phyloP scores from a whole-genome alignment of 1,284 basidiomycete genomes.

The Cystobasidium pallidum region DNA sequence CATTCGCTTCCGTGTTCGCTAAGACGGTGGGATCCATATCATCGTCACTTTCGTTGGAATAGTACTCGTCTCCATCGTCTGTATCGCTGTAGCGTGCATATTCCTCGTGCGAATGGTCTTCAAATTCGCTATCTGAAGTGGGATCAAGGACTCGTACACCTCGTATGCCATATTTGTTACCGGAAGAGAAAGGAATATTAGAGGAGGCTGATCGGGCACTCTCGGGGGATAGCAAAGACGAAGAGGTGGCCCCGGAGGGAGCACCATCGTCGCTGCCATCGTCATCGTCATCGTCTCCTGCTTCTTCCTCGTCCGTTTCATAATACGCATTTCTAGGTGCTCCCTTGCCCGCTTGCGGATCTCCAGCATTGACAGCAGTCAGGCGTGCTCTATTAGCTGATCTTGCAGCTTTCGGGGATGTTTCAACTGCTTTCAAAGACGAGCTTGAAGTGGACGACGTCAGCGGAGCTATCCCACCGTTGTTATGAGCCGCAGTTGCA shows the following conservation, averaged over 20 bases:
- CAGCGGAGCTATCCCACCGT: not conserved
- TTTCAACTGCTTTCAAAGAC: not conserved
- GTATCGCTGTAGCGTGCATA: not conserved
- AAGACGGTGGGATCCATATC: slow-evolving; percentile 24
- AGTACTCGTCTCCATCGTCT: slow-evolving; percentile 27
- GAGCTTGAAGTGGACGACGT: not conserved
- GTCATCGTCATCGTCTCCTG: not conserved
- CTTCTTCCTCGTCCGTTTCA: slow-evolving; percentile 3
- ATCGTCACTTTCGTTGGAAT: slow-evolving; percentile 25
- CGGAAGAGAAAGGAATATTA: not conserved
- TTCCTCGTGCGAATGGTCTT: slow-evolving; percentile 1
- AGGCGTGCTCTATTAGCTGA: not conserved
- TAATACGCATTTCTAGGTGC: slow-evolving; percentile 32
- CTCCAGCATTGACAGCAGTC: not conserved
- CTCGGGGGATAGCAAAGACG: not conserved
- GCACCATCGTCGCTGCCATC: no score
- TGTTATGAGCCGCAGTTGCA: not conserved
- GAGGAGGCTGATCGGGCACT: not conserved
- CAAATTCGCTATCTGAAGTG: not conserved
- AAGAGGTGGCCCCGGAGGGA: not conserved
- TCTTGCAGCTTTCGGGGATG: slow-evolving; percentile 16
- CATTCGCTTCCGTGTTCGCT: slow-evolving; percentile 41
- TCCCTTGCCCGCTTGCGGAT: slow-evolving; percentile 13
- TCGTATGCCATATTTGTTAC: not conserved
- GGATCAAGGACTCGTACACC: not conserved